Conservation (phyloP, 768 basidiomycete genomes). For the Tylopilus sp. region DNA sequence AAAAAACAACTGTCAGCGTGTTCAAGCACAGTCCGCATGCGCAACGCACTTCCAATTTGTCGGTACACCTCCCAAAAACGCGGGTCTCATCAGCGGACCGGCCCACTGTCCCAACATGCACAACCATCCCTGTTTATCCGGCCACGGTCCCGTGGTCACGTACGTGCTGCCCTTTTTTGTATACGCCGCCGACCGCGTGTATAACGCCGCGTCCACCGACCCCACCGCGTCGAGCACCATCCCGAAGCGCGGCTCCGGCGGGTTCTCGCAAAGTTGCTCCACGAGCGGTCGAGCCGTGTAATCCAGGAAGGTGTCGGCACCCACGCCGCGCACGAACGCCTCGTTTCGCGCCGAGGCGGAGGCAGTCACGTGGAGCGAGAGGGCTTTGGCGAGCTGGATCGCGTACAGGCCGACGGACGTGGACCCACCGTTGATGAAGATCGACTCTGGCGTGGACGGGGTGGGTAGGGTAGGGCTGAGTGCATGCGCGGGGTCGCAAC, state of each 20-base stretch:
- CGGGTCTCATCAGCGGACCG: conserved; percentile 30
- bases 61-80: conserved; percentile 51
- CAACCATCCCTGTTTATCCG: conserved; percentile 24
- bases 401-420: conserved; percentile 66
- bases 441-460: conserved; percentile 37
- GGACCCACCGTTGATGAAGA: conserved; percentile 72
- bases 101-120: conserved; percentile 1
- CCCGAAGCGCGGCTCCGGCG: conserved; percentile 51
- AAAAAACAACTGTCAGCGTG: neutral
- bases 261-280: conserved; percentile 41
- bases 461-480: neutral
- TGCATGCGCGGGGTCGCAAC: conserved; percentile 40
- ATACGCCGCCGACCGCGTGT: conserved; percentile 47
- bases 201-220: conserved; percentile 45
- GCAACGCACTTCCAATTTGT: conserved; percentile 44
- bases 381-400: conserved; percentile 68
- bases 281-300: conserved; percentile 53
- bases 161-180: conserved; percentile 50
- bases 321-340: conserved; percentile 51
- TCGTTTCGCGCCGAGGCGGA: conserved; percentile 61
- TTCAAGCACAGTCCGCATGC: neutral
- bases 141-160: conserved; percentile 49
- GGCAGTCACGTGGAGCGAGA: conserved; percentile 54
- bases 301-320: conserved; percentile 70
- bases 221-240: conserved; percentile 61